Evolutionary conservation across 495 filamentous ascomycete genomes (phyloP).

Genomic region (Cercophora sp.): DNA sequence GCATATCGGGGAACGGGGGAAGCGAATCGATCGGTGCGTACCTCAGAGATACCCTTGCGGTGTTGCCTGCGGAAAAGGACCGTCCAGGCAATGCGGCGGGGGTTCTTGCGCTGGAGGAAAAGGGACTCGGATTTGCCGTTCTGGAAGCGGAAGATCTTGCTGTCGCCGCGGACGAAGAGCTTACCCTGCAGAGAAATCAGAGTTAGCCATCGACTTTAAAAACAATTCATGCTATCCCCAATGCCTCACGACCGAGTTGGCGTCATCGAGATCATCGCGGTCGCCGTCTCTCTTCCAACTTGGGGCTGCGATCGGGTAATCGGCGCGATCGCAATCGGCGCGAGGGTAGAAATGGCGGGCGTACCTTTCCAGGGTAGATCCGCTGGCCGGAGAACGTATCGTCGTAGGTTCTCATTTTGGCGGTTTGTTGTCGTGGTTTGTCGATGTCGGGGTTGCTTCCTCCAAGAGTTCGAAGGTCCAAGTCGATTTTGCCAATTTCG

Average conservation of each 20-base stretch:
- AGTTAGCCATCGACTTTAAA: conserved; percentile 23
- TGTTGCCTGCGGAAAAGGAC: conserved; percentile 96
- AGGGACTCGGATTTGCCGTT: conserved; percentile 99
- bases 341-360: too few relatives aligned
- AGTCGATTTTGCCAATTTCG: conserved; percentile 36
- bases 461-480: conserved; percentile 28
- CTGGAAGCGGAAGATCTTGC: conserved; percentile 99
- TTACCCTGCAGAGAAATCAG: conserved; percentile 64
- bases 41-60: conserved; percentile 99
- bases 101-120: conserved; percentile 99
- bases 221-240: not conserved
- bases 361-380: conserved; percentile 99
- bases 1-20: not conserved
- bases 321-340: too few relatives aligned
- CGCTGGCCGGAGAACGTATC: conserved; percentile 95
- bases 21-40: conserved; percentile 44
- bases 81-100: conserved; percentile 97
- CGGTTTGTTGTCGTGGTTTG: conserved; percentile 43
- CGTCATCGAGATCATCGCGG: conserved; percentile 2
- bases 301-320: too few relatives aligned
- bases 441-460: conserved; percentile 32
- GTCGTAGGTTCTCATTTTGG: conserved; percentile 97
- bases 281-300: too few relatives aligned
- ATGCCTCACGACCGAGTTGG: not conserved
- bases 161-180: conserved; percentile 98